phyloP scores from a whole-genome alignment of 345 rosid species.

The Limnanthes douglasii region DNA sequence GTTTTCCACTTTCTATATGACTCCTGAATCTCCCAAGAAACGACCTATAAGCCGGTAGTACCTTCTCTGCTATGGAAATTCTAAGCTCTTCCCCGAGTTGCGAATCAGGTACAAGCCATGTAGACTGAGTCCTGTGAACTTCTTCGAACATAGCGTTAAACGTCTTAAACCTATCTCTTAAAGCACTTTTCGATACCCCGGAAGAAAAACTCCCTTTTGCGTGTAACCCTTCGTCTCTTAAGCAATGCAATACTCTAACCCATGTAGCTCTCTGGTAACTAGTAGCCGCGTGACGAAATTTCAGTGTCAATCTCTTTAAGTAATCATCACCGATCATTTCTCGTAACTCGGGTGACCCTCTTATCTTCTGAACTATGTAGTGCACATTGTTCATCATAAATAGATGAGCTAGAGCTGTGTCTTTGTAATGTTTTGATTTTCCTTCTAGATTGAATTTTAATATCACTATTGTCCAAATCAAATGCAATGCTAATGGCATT shows the following conservation, averaged over 20 bases:
- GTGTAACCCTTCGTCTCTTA: constrained; percentile 85
- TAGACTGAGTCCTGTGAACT: constrained; percentile 72
- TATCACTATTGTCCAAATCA: constrained; percentile 85
- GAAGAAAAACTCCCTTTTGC: constrained; percentile 79
- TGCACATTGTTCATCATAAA: constrained; percentile 95
- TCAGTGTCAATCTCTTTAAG: constrained; percentile 61
- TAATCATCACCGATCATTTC: constrained; percentile 97
- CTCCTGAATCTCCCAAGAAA: constrained; percentile 88
- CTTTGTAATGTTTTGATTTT: constrained; percentile 71
- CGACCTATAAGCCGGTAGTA: constrained; percentile 87
- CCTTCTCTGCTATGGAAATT: constrained; percentile 73
- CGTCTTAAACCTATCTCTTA: constrained; percentile 81
- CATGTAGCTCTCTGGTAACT: constrained; percentile 91
- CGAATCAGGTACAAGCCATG: constrained; percentile 69
- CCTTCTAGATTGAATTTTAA: constrained; percentile 75
- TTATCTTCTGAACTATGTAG: constrained; percentile 75
- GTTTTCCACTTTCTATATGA: constrained; percentile 85
- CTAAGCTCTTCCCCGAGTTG: constrained; percentile 90
- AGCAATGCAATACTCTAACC: constrained; percentile 72
- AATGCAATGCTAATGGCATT: constrained; percentile 62
- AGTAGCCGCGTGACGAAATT: constrained; percentile 68
- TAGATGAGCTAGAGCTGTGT: constrained; percentile 53
- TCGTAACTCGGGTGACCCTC: constrained; percentile 62
- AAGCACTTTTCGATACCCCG: constrained; percentile 69
- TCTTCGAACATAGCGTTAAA: constrained; percentile 84